Evolutionary conservation across 139 green algal genomes (phyloP).

Genomic region (Desmodesmus armatus): DNA sequence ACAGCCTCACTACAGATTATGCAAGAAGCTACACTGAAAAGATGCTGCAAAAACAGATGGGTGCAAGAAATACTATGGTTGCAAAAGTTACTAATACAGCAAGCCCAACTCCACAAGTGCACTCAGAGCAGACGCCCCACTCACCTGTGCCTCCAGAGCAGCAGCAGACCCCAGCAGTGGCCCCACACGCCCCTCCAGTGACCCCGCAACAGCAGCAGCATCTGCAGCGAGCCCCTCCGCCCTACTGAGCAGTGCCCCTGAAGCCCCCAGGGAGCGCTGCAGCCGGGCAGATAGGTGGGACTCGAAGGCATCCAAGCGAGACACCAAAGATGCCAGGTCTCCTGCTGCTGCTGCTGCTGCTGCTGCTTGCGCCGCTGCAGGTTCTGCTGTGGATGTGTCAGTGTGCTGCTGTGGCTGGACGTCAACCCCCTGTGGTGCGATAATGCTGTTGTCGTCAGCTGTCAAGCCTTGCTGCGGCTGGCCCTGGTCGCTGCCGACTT

Average conservation of each 20-base stretch:
- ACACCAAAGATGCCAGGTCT: background rate
- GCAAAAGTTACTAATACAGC: background rate
- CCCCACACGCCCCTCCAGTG: background rate
- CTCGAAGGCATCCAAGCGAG: background rate
- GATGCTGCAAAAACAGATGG: too few relatives aligned
- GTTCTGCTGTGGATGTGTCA: too few relatives aligned
- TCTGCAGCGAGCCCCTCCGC: background rate
- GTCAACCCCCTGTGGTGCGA: too few relatives aligned
- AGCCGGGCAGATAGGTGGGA: background rate
- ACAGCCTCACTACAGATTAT: too few relatives aligned
- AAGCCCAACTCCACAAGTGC: background rate
- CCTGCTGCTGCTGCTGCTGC: background rate
- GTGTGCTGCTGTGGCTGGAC: too few relatives aligned
- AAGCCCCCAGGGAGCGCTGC: background rate
- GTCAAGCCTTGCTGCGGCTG: too few relatives aligned
- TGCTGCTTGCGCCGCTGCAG: background rate
- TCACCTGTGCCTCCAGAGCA: conserved; percentile 34
- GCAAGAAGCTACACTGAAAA: too few relatives aligned
- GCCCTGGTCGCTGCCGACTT: too few relatives aligned
- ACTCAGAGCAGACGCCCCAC: background rate
- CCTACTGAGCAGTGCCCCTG: conserved; percentile 15
- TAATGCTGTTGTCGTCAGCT: too few relatives aligned
- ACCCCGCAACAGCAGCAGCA: background rate
- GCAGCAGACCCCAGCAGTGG: conserved; percentile 25
- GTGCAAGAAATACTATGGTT: too few relatives aligned